These are phyloP conservation scores for Hericium rajendrae DNA, from an alignment of 768 basidiomycete species.

Conservation along the genomic window DNA sequence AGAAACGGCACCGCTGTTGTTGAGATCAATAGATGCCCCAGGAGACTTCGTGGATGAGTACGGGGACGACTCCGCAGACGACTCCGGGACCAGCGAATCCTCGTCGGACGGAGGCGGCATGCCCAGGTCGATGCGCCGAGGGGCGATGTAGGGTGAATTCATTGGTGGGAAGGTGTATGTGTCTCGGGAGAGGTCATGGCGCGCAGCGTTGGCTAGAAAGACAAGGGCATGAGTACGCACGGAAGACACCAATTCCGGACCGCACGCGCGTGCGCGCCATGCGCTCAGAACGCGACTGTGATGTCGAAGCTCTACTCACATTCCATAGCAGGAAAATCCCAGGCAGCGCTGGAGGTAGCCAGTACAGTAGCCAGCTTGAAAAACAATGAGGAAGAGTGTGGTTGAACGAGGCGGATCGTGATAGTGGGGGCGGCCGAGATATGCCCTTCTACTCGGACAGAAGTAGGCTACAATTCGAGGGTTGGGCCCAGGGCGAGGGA, in stretches of 20 bases:
- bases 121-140: neutral
- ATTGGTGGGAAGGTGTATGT: too few species aligned
- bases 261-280: neutral
- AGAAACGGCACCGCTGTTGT: slow-evolving; percentile 5
- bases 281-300: neutral
- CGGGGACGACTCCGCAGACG: neutral
- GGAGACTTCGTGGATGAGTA: slow-evolving; percentile 10
- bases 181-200: neutral
- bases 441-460: neutral
- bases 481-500: slow-evolving; percentile 1
- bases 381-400: neutral
- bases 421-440: neutral
- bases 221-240: neutral
- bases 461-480: neutral
- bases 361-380: slow-evolving; percentile 15
- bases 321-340: slow-evolving; percentile 15
- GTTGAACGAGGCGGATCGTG: neutral
- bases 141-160: too few species aligned
- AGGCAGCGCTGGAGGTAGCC: slow-evolving; percentile 8
- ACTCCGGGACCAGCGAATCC: slow-evolving; percentile 1
- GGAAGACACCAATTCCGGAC: neutral
- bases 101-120: neutral
- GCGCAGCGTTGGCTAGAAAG: neutral
- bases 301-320: slow-evolving; percentile 2
- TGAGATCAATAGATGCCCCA: slow-evolving; percentile 1